phyloP scores from a whole-genome alignment of 768 basidiomycete species.

The Crucibulum laeve region DNA sequence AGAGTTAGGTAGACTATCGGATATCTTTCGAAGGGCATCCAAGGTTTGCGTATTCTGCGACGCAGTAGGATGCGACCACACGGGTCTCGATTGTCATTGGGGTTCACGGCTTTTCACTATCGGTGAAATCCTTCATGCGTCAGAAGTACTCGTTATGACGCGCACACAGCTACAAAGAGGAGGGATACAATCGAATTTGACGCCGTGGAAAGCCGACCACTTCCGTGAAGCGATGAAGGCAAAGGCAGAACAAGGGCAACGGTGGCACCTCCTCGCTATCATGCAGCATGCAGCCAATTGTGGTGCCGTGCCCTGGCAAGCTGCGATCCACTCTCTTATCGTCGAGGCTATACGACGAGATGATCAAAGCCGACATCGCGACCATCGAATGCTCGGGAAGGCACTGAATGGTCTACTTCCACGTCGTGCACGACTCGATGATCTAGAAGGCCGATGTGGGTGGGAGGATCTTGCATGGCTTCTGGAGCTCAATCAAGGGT shows the following conservation, averaged over 20 bases:
- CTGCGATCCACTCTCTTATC: constrained; percentile 16
- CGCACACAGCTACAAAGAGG: too few relatives aligned
- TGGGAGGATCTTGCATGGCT: constrained; percentile 22
- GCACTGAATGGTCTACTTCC: constrained; percentile 20
- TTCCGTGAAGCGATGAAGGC: too few relatives aligned
- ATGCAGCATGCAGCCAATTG: constrained; percentile 15
- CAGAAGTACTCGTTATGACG: too few relatives aligned
- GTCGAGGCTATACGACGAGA: constrained; percentile 18
- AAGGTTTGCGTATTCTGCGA: too few relatives aligned
- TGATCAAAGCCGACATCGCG: constrained; percentile 8
- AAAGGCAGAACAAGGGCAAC: constrained; percentile 4
- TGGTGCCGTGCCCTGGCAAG: constrained; percentile 14
- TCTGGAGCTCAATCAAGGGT: constrained; percentile 20
- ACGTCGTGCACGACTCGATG: constrained; percentile 10
- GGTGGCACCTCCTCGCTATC: constrained; percentile 15
- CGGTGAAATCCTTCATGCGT: too few relatives aligned
- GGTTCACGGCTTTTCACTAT: too few relatives aligned
- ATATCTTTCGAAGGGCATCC: too few relatives aligned
- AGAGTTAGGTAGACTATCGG: too few relatives aligned
- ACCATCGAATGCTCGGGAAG: constrained; percentile 16
- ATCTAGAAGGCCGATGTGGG: constrained; percentile 11
- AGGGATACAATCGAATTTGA: too few relatives aligned
- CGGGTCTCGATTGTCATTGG: too few relatives aligned
- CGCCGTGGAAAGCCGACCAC: too few relatives aligned
- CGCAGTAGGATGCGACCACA: too few relatives aligned